Evolutionary conservation across 176 grass and related monocot species (phyloP).

Genomic region (Zoysia japonica): DNA sequence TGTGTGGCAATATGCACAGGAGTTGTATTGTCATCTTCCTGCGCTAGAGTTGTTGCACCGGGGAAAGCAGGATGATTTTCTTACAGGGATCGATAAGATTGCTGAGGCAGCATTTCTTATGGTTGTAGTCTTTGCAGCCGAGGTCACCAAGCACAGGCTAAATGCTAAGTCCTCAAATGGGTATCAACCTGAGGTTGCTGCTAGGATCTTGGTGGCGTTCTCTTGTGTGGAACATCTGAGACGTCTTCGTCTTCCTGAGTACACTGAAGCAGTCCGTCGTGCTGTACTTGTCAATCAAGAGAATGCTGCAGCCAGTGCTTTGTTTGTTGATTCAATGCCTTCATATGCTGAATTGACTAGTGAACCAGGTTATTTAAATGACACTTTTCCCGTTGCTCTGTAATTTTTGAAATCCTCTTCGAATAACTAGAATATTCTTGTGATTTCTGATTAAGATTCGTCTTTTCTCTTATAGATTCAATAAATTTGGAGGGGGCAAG

Average conservation of each 20-base stretch:
- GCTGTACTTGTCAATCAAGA: constrained; percentile 74
- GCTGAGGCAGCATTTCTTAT: constrained; percentile 86
- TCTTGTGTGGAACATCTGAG: constrained; percentile 94
- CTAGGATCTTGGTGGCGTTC: constrained; percentile 71
- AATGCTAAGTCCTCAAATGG: constrained; percentile 49
- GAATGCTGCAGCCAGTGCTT: constrained; percentile 41
- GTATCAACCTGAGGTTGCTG: constrained; percentile 56
- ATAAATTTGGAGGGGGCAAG: constrained; percentile 39
- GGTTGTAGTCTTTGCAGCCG: constrained; percentile 75
- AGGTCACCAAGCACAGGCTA: constrained; percentile 66
- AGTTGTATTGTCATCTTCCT: constrained; percentile 66
- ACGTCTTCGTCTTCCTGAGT: constrained; percentile 74
- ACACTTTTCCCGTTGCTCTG: not conserved
- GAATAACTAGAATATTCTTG: constrained; percentile 18
- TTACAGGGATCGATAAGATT: constrained; percentile 65
- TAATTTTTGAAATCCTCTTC: not conserved
- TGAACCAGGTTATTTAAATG: constrained; percentile 58
- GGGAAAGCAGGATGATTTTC: constrained; percentile 50
- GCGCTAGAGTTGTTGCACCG: constrained; percentile 49
- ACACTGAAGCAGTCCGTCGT: constrained; percentile 70
- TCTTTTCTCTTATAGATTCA: constrained; percentile 52
- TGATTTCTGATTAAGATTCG: constrained; percentile 11
- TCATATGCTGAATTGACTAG: constrained; percentile 72
- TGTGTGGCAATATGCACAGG: constrained; percentile 67
- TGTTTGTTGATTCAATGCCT: constrained; percentile 77